Evolutionary conservation across 495 filamentous ascomycete genomes (phyloP), one percentile per base, ranked within the genome.

Genomic region (Penicillium crystallinum): DNA sequence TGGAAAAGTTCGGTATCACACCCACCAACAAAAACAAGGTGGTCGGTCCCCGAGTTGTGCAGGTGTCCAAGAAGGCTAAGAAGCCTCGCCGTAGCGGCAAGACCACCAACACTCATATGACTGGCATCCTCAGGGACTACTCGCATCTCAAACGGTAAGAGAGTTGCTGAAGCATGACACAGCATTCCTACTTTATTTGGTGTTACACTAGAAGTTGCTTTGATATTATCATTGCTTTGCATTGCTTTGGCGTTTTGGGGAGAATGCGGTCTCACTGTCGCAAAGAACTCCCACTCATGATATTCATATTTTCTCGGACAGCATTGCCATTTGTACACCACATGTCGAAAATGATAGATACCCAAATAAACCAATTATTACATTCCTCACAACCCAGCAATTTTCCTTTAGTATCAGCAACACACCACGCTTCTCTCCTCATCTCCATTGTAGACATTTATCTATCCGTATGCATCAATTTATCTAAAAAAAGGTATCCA

Each of bases 21-120:
- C 87, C 89, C 8, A 87, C 88, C 25, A 90, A 83, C 68, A 88
- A 90, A 42, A 83, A 81, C 54, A 83, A 79, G 61, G 72, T 83
- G 34, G 78, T 84, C 59, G 83, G 81, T 56, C 64, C 71, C 18
- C 71, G 77, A 37, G 79, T 79, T 52, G 61, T 74, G 43, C 80
- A 15, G n/a, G 34, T 82, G 54, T 69, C 77, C 36, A 80, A 80
- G 55, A 86, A 85, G 59, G 77, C 76, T 39, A 79, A 79, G 57
- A 86, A 88, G 43, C 73, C 82, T 38, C 78, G 89, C 45, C 83
- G 81, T 54, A 83, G 84, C 51, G 89, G 87, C 22, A 95, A 90
- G 78, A 86, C 86, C 35, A 96, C 91, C 41, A 98, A 98, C 63
- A 85, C 81, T 29, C 93, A 98, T 65, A 96, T 98, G 93, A 78